phyloP scores from a whole-genome alignment of 164 flowering plant species.

The Vitis amurensis region DNA sequence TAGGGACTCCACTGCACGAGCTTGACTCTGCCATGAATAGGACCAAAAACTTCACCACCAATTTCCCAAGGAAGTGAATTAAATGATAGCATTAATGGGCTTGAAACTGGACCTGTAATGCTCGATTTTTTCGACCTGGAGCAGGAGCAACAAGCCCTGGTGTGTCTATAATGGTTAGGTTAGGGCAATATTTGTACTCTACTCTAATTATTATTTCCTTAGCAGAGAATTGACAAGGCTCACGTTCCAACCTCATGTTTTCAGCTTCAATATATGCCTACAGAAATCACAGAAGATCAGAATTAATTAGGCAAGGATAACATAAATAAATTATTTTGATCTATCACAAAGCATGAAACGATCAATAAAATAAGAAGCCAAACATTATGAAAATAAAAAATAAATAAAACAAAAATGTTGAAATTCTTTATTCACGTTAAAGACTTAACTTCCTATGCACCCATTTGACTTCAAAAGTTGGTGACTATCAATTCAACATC shows the following conservation, averaged over 20 bases:
- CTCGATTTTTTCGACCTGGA: constrained; percentile 75
- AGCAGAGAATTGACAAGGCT: constrained; percentile 77
- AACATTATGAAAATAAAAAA: too few species aligned
- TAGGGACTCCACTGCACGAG: constrained; percentile 89
- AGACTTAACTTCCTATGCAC: too few species aligned
- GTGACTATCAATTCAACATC: too few species aligned
- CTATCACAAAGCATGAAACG: background rate
- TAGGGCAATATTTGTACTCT: constrained; percentile 87
- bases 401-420: too few species aligned
- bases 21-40: constrained; percentile 59
- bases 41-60: constrained; percentile 1
- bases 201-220: constrained; percentile 82
- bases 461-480: too few species aligned
- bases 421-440: too few species aligned
- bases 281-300: constrained; percentile 11
- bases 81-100: background rate
- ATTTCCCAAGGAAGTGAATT: background rate
- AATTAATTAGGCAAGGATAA: background rate
- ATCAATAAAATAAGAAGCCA: too few species aligned
- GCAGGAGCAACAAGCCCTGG: constrained; percentile 99
- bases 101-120: constrained; percentile 56
- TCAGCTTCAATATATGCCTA: constrained; percentile 94
- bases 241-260: constrained; percentile 87
- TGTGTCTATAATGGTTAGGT: constrained; percentile 92
- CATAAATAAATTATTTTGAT: background rate